Evolutionary conservation across 2,329 filamentous ascomycete genomes (phyloP), one percentile per base, ranked within the genome.

Genomic region (Dactylellina leptospora): DNA sequence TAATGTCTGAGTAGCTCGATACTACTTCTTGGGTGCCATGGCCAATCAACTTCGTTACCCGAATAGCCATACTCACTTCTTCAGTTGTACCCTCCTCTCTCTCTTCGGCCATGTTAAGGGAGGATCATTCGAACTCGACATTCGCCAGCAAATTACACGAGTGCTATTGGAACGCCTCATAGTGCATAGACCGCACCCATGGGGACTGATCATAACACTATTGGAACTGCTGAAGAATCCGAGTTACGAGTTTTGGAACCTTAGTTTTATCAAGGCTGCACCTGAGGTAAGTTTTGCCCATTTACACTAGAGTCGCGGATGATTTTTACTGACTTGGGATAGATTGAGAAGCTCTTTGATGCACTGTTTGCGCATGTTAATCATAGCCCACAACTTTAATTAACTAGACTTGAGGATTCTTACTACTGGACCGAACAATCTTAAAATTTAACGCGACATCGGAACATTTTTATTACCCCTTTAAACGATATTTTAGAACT

Each of bases 21-120:
- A 96, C 81, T 90, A 91, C 78, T 83, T 99, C 68, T 81, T 97
- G 64, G 88, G 85, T 76, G 91, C 90, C 75, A 91, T 99, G 78
- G 86, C 91, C 64, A 96, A 97, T 80, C 93, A 97, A 81, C 85
- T 99, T 51, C 90, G 95, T 72, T 96, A 90, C 79, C 92, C 93
- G 9, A 96, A 92, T 78, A 88, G 88, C 51, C 88, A 96, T 78
- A 99, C 95, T 10, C 90, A 93, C 78, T 99, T 95, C 82, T 99
- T 96, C 82, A 93, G 88, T 78, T 91, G 92, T 77, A 86, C 90
- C 11, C 83, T 97, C 44, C 84, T 97, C 50, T 88, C 96, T 76
- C 84, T 97, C 38, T 97, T 97, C 80, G 91, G 88, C 18, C 86
- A 87, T 74, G 90, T 95, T 81, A 82, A 85, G 77, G 84, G 81